Evolutionary conservation across 768 basidiomycete genomes (phyloP).

Genomic region (Pholiota microspora): DNA sequence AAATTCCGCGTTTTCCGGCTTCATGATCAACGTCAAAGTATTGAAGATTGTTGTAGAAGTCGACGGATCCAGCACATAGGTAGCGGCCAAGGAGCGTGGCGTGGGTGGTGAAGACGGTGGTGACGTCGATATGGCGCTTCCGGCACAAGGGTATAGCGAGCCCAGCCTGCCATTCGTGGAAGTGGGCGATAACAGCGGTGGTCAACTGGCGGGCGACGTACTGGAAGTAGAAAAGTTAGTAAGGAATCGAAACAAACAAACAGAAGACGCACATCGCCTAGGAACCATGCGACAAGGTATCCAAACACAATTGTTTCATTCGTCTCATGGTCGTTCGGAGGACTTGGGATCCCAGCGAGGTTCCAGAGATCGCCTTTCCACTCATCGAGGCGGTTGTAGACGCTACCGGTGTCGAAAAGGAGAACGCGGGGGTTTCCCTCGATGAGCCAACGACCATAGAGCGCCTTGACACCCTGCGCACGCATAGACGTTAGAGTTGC

Average conservation of each 20-base stretch:
- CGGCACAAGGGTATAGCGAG: conserved; percentile 92
- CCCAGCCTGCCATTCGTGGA: conserved; percentile 99
- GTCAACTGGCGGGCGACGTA: conserved; percentile 78
- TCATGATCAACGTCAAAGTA: conserved; percentile 99
- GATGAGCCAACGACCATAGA: conserved; percentile 98
- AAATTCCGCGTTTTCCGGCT: conserved; percentile 98
- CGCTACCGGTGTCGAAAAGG: conserved; percentile 91
- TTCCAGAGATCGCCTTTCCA: conserved; percentile 99
- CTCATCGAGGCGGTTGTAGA: conserved; percentile 87
- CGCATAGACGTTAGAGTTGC: conserved; percentile 80
- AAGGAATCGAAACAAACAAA: conserved; percentile 6
- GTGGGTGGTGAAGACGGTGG: conserved; percentile 98
- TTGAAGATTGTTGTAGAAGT: conserved; percentile 99
- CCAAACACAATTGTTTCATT: conserved; percentile 98
- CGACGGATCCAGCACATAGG: conserved; percentile 96
- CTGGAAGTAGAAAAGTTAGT: conserved; percentile 34
- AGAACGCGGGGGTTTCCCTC: conserved; percentile 95
- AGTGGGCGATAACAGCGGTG: conserved; percentile 93
- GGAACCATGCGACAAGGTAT: conserved; percentile 98
- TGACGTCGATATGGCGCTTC: conserved; percentile 96
- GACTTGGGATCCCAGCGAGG: conserved; percentile 94
- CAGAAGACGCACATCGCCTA: conserved; percentile 78
- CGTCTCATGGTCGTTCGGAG: conserved; percentile 95
- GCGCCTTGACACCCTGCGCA: conserved; percentile 84
- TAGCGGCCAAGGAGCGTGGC: conserved; percentile 98